Evolutionary conservation across 73 alveolate genomes (phyloP).

Genomic region (Paramecium sonneborni): DNA sequence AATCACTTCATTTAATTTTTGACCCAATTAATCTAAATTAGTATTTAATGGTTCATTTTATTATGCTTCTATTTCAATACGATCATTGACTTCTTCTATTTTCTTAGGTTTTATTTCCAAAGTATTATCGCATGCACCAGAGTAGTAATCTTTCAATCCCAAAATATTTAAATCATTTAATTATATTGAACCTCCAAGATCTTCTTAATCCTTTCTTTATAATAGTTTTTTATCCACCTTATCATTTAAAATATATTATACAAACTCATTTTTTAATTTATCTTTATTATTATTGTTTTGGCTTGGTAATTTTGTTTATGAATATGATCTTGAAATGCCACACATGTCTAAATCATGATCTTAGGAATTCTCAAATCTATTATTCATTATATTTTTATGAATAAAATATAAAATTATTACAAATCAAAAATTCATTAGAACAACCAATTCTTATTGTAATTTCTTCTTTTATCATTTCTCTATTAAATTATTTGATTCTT

Average conservation of each 20-base stretch:
- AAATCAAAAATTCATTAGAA: background rate
- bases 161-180: background rate
- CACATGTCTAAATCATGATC: background rate
- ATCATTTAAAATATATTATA: background rate
- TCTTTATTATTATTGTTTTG: background rate
- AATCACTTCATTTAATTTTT: slow-evolving; percentile 29
- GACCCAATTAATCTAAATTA: slow-evolving; percentile 8
- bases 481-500: background rate
- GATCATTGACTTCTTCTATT: background rate
- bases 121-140: background rate
- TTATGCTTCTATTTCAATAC: background rate
- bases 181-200: background rate
- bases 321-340: background rate
- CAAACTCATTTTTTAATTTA: slow-evolving; percentile 1
- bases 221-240: background rate
- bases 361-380: background rate
- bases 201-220: background rate
- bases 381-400: background rate
- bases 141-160: slow-evolving; percentile 29
- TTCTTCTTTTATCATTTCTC: background rate
- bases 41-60: background rate
- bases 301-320: background rate
- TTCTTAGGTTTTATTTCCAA: background rate
- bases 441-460: background rate
- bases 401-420: background rate